phyloP scores from a whole-genome alignment of 2,329 filamentous ascomycete genomes.

The Paracoccidioides lutzii region DNA sequence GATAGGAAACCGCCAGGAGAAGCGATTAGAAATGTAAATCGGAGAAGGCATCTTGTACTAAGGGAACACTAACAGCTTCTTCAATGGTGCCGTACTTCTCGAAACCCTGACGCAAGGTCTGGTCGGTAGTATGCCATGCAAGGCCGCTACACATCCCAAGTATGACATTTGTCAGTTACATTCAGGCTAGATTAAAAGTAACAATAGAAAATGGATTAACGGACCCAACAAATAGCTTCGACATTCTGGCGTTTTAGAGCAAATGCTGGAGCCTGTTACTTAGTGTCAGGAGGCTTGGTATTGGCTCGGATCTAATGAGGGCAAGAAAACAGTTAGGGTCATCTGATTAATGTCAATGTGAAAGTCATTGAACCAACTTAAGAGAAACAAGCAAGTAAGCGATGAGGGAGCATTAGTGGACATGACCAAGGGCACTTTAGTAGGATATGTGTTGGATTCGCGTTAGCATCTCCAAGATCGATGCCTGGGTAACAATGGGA shows the following conservation, averaged over 20 bases:
- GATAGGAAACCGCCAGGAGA: constrained; percentile 9
- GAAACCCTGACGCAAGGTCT: constrained; percentile 77
- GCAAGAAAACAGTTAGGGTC: neutral
- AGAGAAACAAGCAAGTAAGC: neutral
- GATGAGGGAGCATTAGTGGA: too few relatives aligned
- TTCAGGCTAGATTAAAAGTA: constrained; percentile 2
- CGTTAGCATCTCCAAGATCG: neutral
- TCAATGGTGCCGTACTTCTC: constrained; percentile 82
- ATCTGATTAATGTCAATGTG: neutral
- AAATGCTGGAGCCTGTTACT: neutral
- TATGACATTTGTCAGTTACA: constrained; percentile 11
- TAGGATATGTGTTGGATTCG: neutral
- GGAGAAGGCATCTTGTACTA: constrained; percentile 12
- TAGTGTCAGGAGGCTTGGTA: neutral
- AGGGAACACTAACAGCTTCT: constrained; percentile 66
- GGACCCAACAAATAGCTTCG: constrained; percentile 92
- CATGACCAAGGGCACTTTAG: neutral
- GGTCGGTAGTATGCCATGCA: constrained; percentile 94
- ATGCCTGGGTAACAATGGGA: neutral
- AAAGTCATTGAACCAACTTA: too few relatives aligned
- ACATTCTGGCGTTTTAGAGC: constrained; percentile 44
- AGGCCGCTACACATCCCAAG: constrained; percentile 54
- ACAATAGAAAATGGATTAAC: constrained; percentile 20
- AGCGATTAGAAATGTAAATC: constrained; percentile 3
- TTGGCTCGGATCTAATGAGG: too few relatives aligned